Percentiles rank a stretch among this genome's conserved stretches.
Evolutionary conservation across 768 basidiomycete genomes (phyloP).

Genomic region (Gelatoporia subvermispora): DNA sequence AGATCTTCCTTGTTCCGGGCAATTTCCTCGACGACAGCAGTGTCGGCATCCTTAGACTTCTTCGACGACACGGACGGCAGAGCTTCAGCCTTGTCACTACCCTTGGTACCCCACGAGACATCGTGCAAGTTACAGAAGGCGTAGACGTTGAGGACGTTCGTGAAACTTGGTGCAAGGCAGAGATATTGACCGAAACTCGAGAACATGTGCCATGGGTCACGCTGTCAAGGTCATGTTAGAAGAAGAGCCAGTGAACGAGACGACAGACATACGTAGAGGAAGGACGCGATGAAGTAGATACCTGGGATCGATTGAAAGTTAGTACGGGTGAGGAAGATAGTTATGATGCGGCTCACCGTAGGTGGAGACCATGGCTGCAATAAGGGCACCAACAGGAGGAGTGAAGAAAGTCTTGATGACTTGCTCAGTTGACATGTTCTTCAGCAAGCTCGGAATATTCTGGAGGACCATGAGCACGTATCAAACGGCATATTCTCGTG

Average conservation of each 20-base stretch:
- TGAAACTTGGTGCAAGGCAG: conserved; percentile 87
- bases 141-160: conserved; percentile 93
- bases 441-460: conserved; percentile 50
- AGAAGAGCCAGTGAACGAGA: neutral
- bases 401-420: conserved; percentile 61
- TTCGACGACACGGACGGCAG: conserved; percentile 86
- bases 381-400: conserved; percentile 73
- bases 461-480: conserved; percentile 20
- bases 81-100: conserved; percentile 89
- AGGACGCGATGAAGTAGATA: conserved; percentile 79
- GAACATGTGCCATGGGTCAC: conserved; percentile 98
- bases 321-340: no score
- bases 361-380: conserved; percentile 85
- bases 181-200: conserved; percentile 91
- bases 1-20: conserved; percentile 83
- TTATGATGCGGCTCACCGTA: conserved; percentile 59
- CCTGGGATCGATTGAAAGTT: conserved; percentile 31
- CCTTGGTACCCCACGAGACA: conserved; percentile 94
- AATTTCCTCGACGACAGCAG: conserved; percentile 80
- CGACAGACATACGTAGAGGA: conserved; percentile 67
- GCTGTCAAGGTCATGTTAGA: conserved; percentile 37
- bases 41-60: conserved; percentile 69
- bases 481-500: neutral
- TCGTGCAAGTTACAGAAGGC: conserved; percentile 97
- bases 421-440: conserved; percentile 41